A percentile compares a stretch with the other conserved stretches of the same genome.
Conservation (phyloP, 225 moss, liverwort and hornwort species). For the Lunularia cruciata region DNA sequence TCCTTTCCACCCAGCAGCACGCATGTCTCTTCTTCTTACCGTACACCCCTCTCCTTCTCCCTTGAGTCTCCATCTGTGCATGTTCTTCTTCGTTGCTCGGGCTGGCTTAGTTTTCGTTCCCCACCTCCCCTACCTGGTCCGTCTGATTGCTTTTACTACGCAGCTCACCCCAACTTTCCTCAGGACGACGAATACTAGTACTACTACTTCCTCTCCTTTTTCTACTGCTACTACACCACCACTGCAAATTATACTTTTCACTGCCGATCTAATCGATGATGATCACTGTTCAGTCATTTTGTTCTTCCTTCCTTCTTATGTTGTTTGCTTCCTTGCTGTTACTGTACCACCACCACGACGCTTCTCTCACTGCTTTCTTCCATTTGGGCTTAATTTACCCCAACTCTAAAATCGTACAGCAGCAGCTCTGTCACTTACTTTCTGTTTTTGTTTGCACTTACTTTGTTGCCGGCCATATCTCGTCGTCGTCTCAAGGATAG, state of each 20-base stretch:
- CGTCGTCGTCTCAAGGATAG: neutral
- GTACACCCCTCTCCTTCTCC: neutral
- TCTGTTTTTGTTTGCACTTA: neutral
- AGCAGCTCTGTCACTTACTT: too few species aligned
- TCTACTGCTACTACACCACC: too few species aligned
- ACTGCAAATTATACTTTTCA: too few species aligned
- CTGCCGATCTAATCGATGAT: too few species aligned
- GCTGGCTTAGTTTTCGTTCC: neutral
- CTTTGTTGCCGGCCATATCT: neutral
- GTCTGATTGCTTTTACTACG: neutral
- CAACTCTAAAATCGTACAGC: too few species aligned
- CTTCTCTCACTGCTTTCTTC: too few species aligned
- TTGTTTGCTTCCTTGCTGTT: neutral
- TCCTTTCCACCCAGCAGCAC: neutral
- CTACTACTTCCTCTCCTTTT: too few species aligned
- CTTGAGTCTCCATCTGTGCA: neutral
- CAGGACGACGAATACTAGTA: too few species aligned
- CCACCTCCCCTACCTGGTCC: neutral
- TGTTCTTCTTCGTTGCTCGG: neutral
- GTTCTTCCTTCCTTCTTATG: neutral
- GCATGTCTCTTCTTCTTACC: conserved; percentile 6
- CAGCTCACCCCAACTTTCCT: neutral
- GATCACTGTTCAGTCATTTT: neutral
- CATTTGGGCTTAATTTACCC: too few species aligned
- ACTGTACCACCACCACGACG: too few species aligned